Conservation (phyloP, 441 rosid genomes). For the Eutrema salsugineum region DNA sequence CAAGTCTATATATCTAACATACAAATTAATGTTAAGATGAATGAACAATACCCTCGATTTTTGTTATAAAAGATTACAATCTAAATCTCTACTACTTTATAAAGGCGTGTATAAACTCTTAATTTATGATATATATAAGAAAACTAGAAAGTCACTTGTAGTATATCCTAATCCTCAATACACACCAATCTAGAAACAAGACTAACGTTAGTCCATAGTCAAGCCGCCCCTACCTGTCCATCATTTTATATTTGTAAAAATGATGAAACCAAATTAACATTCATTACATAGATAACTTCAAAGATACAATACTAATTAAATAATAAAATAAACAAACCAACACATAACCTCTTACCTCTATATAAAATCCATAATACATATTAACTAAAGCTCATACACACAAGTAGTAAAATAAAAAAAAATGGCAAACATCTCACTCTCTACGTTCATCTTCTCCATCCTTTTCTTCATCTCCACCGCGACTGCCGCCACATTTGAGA, state of each 20-base stretch:
- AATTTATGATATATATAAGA: background rate
- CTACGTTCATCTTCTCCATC: conserved; percentile 2
- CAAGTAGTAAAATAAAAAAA: background rate
- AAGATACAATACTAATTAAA: background rate
- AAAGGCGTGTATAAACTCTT: background rate
- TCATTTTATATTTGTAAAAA: background rate
- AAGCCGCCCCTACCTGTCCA: conserved; percentile 22
- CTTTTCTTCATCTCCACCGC: conserved; percentile 14
- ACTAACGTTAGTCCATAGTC: background rate
- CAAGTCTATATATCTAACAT: background rate
- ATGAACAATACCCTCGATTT: background rate
- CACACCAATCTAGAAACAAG: conserved; percentile 5
- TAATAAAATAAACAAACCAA: background rate
- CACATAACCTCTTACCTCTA: background rate
- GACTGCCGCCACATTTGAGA: conserved; percentile 37
- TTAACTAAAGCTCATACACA: conserved; percentile 5
- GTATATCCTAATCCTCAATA: background rate
- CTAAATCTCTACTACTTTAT: background rate
- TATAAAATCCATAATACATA: background rate
- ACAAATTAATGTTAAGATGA: background rate
- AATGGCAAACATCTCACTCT: conserved; percentile 12
- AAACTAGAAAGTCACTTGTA: background rate
- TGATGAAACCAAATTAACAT: background rate
- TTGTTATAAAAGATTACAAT: background rate
- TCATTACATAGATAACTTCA: conserved; percentile 5